phyloP scores from a whole-genome alignment of 441 rosid genomes.

The Eutrema salsugineum region DNA sequence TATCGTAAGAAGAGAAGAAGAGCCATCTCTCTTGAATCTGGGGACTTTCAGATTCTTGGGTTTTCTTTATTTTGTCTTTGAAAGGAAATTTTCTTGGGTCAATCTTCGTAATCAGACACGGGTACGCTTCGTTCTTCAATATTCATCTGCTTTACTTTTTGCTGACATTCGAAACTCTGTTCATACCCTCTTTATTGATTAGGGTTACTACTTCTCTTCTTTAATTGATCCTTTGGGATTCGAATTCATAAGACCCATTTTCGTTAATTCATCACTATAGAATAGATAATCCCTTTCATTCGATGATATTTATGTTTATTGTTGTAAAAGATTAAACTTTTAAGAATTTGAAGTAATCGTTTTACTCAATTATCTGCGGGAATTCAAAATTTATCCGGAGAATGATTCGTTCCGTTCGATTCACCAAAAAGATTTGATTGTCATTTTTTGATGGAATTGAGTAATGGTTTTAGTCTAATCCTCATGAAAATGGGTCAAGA shows the following conservation, averaged over 20 bases:
- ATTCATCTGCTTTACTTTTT: constrained; percentile 1
- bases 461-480: background rate
- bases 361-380: background rate
- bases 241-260: background rate
- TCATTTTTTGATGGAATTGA: background rate
- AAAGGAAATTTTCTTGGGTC: background rate
- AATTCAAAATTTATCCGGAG: background rate
- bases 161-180: background rate
- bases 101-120: background rate
- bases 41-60: background rate
- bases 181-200: background rate
- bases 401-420: background rate
- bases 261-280: background rate
- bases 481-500: background rate
- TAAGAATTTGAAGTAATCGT: background rate
- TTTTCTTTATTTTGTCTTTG: background rate
- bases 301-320: constrained; percentile 6
- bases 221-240: background rate
- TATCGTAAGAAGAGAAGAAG: constrained; percentile 3
- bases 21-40: background rate
- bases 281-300: background rate
- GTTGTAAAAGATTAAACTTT: background rate
- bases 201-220: background rate
- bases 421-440: background rate
- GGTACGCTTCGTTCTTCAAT: constrained; percentile 21